These are phyloP conservation scores for Fusarium scirpi DNA, from an alignment of 2,329 filamentous ascomycete species.

Conservation along the genomic window DNA sequence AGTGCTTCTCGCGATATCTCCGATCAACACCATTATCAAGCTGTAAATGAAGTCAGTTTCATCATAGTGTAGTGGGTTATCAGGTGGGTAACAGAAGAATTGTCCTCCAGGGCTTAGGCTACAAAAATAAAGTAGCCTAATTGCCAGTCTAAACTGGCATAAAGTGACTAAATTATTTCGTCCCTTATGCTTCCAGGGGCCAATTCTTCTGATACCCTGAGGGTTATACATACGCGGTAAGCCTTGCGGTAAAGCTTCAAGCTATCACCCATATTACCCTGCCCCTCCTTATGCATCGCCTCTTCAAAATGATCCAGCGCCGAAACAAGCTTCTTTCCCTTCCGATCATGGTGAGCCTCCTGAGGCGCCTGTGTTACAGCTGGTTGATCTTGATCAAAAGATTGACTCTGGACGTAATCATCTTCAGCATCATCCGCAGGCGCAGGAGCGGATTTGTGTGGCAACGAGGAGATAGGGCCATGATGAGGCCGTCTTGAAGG, in stretches of 20 bases:
- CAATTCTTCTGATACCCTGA: no score
- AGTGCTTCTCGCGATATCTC: slow-evolving; percentile 91
- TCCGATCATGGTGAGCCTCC: slow-evolving; percentile 21
- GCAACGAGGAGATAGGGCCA: slow-evolving; percentile 39
- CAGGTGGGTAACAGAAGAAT: no score
- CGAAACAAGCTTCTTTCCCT: slow-evolving; percentile 68
- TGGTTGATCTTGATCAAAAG: slow-evolving; percentile 50
- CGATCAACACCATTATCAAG: slow-evolving; percentile 88
- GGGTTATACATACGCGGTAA: slow-evolving; percentile 72
- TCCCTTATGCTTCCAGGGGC: no score
- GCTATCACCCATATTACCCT: slow-evolving; percentile 90
- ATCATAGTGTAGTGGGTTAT: no score
- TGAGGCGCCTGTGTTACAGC: not conserved
- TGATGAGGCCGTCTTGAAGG: slow-evolving; percentile 34
- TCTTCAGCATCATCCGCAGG: slow-evolving; percentile 52
- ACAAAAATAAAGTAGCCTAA: no score
- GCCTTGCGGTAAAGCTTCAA: slow-evolving; percentile 89
- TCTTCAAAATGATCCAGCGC: slow-evolving; percentile 94
- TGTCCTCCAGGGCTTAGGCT: no score
- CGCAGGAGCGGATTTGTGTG: slow-evolving; percentile 22
- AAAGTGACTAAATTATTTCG: no score
- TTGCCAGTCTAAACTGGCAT: no score
- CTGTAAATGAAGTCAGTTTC: slow-evolving; percentile 56
- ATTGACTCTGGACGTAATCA: slow-evolving; percentile 49
- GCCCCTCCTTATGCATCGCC: slow-evolving; percentile 87